Percentiles rank a stretch among this genome's conserved stretches.
phyloP scores from a whole-genome alignment of 164 flowering plant species.

The Hamamelis virginiana region DNA sequence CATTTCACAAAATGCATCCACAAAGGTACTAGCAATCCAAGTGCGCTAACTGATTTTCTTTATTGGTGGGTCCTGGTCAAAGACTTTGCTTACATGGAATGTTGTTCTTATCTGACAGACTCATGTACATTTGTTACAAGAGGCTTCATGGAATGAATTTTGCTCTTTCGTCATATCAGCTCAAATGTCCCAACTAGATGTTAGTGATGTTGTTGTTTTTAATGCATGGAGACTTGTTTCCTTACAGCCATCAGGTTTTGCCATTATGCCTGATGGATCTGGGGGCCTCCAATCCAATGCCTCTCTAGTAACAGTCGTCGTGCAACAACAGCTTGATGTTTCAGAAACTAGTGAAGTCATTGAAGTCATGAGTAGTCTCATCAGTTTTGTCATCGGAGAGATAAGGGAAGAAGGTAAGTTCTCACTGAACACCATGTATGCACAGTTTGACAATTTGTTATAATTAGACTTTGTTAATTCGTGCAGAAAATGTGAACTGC shows the following conservation, averaged over 20 bases:
- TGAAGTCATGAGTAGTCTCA: not conserved
- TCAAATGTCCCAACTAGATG: not conserved
- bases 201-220: not conserved
- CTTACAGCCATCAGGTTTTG: conserved; percentile 2
- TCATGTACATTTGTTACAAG: not conserved
- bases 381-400: not conserved
- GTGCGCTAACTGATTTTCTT: too few relatives aligned
- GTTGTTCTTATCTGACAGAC: not conserved
- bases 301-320: conserved; percentile 1
- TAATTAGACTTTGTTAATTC: too few relatives aligned
- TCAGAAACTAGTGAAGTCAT: not conserved
- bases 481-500: too few relatives aligned
- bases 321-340: not conserved
- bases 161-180: conserved; percentile 6
- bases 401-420: conserved; percentile 3
- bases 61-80: not conserved
- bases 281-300: not conserved
- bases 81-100: not conserved
- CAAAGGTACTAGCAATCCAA: too few relatives aligned
- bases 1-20: too few relatives aligned
- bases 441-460: too few relatives aligned
- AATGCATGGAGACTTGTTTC: not conserved
- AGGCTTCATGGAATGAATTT: conserved; percentile 6
- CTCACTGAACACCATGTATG: not conserved
- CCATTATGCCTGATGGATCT: conserved; percentile 9